Evolutionary conservation across 345 rosid genomes (phyloP), one percentile per base, ranked within the genome.

Genomic region (Brassica cretica): DNA sequence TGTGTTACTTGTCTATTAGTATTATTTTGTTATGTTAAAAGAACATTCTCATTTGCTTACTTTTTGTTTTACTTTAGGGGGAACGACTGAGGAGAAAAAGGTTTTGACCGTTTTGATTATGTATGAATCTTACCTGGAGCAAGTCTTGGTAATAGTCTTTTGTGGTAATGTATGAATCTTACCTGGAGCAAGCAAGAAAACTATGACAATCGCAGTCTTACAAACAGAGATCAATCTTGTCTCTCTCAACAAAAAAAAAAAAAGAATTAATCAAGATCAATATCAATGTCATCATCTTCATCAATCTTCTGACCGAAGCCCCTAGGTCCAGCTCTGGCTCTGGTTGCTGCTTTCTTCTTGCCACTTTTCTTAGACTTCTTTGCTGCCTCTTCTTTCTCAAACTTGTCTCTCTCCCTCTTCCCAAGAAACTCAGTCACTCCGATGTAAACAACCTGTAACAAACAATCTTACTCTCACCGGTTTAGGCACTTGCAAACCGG

Each of bases 121-220:
- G 98, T 84, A 72, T 78, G 98, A 94, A 78, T 97, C 98, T 58
- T 94, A 74, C 97, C 98, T 80, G 98, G 97, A 64, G 98, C 98
- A 67, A 94, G 98, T 86, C 97, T 94, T 78, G 98, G 97, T 94
- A 89, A 44, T 0, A 72, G 68, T 68, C 49, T 27, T 77, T 33
- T 44, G 60, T 71, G 44, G 10, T 25, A 67, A 27, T 27, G 30
- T 27, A 27, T 4, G 30, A 27, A 27, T 27, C 30, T 27, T 27
- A 27, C 30, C 30, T 27, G 30, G 30, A 27, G 30, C 14, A 24
- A 39, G 14, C 32, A 67, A 68, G 53, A 73, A 63, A 74, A 10
- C 7, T 19, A 35, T 29, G 21, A 29, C 35, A 59, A 5, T 30
- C 63, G 18, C 73, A 11, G 8, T n/a, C 14, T 53, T 71, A 37